phyloP scores from a whole-genome alignment of 1,284 basidiomycete species.

The Malassezia nana region DNA sequence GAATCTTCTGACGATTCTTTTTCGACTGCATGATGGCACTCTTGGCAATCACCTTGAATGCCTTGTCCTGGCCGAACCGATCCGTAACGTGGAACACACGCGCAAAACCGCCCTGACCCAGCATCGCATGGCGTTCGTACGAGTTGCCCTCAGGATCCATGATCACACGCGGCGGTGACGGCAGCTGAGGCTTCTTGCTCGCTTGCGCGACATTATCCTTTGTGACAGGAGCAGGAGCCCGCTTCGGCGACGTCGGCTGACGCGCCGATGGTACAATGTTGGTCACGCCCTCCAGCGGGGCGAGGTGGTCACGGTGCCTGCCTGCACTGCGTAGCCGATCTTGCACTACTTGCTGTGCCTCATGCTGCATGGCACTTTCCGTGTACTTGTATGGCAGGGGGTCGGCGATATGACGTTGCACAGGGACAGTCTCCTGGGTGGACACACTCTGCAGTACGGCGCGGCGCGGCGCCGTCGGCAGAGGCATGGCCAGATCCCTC shows the following conservation, averaged over 20 bases:
- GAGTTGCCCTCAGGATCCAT: slow-evolving; percentile 30
- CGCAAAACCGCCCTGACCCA: slow-evolving; percentile 49
- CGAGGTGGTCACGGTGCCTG: slow-evolving; percentile 10
- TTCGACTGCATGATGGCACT: slow-evolving; percentile 47
- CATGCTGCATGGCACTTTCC: slow-evolving; percentile 9
- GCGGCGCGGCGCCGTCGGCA: slow-evolving; percentile 12
- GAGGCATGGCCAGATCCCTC: not conserved
- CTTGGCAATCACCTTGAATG: slow-evolving; percentile 51
- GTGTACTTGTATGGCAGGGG: slow-evolving; percentile 6
- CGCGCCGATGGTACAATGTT: slow-evolving; percentile 8
- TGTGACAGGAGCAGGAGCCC: slow-evolving; percentile 10
- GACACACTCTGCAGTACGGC: slow-evolving; percentile 17
- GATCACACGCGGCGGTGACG: slow-evolving; percentile 37
- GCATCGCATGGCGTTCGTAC: slow-evolving; percentile 32
- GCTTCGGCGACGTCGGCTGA: slow-evolving; percentile 8
- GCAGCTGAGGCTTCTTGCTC: slow-evolving; percentile 35
- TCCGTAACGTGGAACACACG: slow-evolving; percentile 46
- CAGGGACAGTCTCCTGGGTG: slow-evolving; percentile 15
- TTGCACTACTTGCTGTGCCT: slow-evolving; percentile 9
- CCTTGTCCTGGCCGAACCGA: slow-evolving; percentile 43
- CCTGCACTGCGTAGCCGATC: slow-evolving; percentile 2
- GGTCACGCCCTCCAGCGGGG: slow-evolving; percentile 4
- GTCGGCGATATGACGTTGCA: slow-evolving; percentile 11
- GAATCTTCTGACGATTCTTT: slow-evolving; percentile 58
- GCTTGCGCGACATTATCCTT: slow-evolving; percentile 10